Evolutionary conservation across 2,329 filamentous ascomycete species (phyloP), one percentile per base, ranked within the genome.

Genomic region (Zasmidium angulare): DNA sequence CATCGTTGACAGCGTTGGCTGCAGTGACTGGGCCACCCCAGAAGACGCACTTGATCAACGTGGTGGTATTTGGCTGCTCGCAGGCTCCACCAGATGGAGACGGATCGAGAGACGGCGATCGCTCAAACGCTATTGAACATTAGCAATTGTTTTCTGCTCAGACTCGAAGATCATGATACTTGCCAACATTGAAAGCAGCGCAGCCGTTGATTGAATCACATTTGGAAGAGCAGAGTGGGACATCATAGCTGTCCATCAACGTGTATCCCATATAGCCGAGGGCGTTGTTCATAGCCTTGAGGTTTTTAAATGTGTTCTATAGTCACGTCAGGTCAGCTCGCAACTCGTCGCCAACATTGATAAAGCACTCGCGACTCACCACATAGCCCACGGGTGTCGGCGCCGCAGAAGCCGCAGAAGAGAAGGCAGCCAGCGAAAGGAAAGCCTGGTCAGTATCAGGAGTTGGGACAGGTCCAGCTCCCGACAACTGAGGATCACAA

Each of bases 241-340:
- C 57, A 54, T 69, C 60, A 60, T 74, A 75, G 3, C 55, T 50
- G 7, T 64, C 59, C 14, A 74, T 57, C n/a, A 54, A 19, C n/a
- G 54, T 54, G 22, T 60, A 60, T 3, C 57, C 60, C 46, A 60
- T 53, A 36, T 60, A 62, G n/a, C 62, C 62, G 23, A 58, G 31
- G 36, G 51, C 59, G 29, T 55, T 58, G 36, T 55, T 58, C 55
- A 23, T 46, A 10, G 62, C 62, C 31, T 62, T 51, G 7, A 43
- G n/a, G 36, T 43, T 43, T 17, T 43, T 43, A 17, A 43, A 43
- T 3, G 36, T 43, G 14, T 43, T 43, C 36, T 43, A 17, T 7
- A 7, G n/a, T 43, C 36, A 43, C 3, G 4, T 43, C 14, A 43
- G 36, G 6, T 43, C 4, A 14, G 36, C n/a, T 7, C n/a, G 26